These are phyloP conservation scores for Cornus florida DNA, from an alignment of 148 eudicot species.

Conservation along the genomic window DNA sequence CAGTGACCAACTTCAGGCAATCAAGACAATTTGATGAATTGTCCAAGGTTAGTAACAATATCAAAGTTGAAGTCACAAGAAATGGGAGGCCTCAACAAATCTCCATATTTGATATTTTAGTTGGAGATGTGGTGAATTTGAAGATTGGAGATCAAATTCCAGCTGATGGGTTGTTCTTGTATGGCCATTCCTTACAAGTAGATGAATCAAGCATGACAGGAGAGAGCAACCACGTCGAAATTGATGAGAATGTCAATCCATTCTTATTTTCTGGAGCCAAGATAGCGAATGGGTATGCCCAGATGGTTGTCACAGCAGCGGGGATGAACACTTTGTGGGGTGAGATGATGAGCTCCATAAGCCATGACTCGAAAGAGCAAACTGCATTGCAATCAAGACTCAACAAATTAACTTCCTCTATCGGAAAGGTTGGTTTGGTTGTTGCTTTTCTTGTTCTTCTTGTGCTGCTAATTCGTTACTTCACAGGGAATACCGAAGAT, in stretches of 20 bases:
- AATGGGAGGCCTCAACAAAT: neutral
- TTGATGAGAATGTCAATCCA: neutral
- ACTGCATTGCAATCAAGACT: neutral
- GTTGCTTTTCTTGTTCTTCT: no score
- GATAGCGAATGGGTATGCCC: neutral
- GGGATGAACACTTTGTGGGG: neutral
- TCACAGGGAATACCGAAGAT: no score
- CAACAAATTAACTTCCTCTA: neutral
- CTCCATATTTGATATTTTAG: neutral
- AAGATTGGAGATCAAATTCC: neutral
- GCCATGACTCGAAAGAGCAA: neutral
- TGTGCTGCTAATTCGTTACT: no score
- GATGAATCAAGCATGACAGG: neutral
- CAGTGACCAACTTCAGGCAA: neutral
- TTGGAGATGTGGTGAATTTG: neutral
- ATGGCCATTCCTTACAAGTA: neutral
- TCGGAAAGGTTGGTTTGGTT: neutral
- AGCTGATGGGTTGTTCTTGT: neutral
- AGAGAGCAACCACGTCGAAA: no score
- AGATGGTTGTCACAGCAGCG: neutral
- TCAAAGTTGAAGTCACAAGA: neutral
- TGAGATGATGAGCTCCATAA: neutral
- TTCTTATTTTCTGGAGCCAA: neutral
- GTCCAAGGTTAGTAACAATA: neutral
- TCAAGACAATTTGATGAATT: neutral